These are phyloP conservation scores for Candida railenensis DNA, from an alignment of 805 yeast genomes.

Conservation along the genomic window DNA sequence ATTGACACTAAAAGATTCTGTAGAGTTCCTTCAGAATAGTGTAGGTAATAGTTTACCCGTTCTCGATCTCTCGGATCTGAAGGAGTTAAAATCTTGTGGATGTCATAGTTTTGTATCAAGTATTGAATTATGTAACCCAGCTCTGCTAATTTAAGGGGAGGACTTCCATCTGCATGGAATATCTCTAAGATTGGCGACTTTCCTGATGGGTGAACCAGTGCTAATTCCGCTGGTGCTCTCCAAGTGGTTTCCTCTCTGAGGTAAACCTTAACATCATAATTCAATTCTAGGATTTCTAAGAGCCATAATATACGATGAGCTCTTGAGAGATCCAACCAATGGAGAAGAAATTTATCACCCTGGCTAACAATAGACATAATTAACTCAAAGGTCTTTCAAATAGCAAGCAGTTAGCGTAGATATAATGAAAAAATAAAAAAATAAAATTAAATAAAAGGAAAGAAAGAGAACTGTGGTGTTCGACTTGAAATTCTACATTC, in stretches of 20 bases:
- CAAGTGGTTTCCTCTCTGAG: constrained; percentile 46
- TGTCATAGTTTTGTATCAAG: constrained; percentile 35
- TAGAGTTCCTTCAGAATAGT: constrained; percentile 62
- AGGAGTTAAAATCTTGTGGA: constrained; percentile 24
- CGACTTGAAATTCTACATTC: too few relatives aligned
- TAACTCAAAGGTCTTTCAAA: too few relatives aligned
- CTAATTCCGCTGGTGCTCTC: constrained; percentile 47
- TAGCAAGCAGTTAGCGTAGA: too few relatives aligned
- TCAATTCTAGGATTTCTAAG: constrained; percentile 57
- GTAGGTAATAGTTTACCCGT: constrained; percentile 51
- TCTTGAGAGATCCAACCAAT: constrained; percentile 52
- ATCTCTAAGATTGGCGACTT: constrained; percentile 60
- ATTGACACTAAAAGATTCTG: constrained; percentile 46
- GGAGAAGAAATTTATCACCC: constrained; percentile 22
- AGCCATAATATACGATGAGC: constrained; percentile 63
- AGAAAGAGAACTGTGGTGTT: too few relatives aligned
- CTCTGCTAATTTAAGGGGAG: constrained; percentile 33
- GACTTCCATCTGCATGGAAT: constrained; percentile 33
- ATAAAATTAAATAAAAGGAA: not conserved
- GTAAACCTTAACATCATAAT: constrained; percentile 54
- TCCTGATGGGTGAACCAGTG: constrained; percentile 59
- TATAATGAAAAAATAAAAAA: too few relatives aligned
- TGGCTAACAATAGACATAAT: constrained; percentile 1
- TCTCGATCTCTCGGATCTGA: constrained; percentile 36
- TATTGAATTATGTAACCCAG: constrained; percentile 40